A percentile compares a stretch with the other conserved stretches of the same genome.
phyloP scores from a whole-genome alignment of 441 rosid species.

The Bruguiera hainesii region DNA sequence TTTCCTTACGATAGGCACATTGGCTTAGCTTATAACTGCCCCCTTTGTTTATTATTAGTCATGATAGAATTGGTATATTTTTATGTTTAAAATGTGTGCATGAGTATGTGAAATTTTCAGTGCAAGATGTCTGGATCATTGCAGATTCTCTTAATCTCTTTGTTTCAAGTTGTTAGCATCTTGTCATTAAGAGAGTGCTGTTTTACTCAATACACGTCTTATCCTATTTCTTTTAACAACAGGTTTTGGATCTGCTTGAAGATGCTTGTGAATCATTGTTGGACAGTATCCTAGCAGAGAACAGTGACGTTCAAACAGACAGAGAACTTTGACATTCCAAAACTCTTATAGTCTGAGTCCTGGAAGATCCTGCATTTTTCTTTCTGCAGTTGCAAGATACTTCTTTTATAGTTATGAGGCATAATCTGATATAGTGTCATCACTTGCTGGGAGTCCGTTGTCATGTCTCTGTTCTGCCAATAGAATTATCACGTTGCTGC shows the following conservation, averaged over 20 bases:
- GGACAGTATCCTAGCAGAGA: conserved; percentile 57
- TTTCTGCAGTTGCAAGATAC: not conserved
- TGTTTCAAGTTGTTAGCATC: too few species aligned
- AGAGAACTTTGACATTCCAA: conserved; percentile 10
- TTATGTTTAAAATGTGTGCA: too few species aligned
- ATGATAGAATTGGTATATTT: not conserved
- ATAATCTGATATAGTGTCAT: not conserved
- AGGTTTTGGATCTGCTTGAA: conserved; percentile 88
- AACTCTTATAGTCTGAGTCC: conserved; percentile 3
- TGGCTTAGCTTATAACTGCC: not conserved
- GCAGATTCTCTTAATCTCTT: not conserved
- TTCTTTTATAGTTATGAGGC: not conserved
- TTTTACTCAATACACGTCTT: not conserved
- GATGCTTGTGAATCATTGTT: conserved; percentile 91
- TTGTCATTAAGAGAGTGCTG: too few species aligned
- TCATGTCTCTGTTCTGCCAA: not conserved
- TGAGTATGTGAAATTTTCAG: too few species aligned
- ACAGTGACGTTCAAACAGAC: conserved; percentile 11
- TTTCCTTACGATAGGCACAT: not conserved
- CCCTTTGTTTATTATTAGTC: not conserved
- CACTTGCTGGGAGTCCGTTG: not conserved
- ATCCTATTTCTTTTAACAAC: conserved; percentile 9
- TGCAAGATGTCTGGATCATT: not conserved
- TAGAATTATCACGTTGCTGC: not conserved
- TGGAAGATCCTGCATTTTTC: conserved; percentile 1